Evolutionary conservation across 192 early-diverging fungal species (phyloP).

Genomic region (Coemansia sp.): DNA sequence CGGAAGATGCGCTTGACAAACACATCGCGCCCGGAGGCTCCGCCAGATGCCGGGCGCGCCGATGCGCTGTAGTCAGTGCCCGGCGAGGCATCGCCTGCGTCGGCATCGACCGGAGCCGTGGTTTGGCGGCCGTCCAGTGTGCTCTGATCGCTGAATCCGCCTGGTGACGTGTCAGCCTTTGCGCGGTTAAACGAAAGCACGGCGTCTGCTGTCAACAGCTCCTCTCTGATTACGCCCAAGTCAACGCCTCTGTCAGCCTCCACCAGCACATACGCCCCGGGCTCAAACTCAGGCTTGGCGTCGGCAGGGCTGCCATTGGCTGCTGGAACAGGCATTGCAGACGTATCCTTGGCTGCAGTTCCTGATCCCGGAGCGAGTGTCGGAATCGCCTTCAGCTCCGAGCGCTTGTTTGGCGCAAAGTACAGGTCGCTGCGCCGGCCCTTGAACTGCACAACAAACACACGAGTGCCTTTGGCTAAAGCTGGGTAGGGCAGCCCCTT

Average conservation of each 20-base stretch:
- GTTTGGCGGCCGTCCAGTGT: neutral
- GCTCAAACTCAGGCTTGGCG: constrained; percentile 9
- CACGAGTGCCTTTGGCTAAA: constrained; percentile 35
- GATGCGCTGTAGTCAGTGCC: neutral
- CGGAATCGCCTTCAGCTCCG: constrained; percentile 28
- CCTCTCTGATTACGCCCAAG: constrained; percentile 42
- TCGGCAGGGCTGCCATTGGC: neutral
- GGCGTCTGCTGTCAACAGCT: constrained; percentile 24
- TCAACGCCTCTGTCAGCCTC: constrained; percentile 55
- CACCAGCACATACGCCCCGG: constrained; percentile 38
- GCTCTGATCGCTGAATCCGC: neutral
- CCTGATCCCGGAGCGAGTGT: constrained; percentile 17
- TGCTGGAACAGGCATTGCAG: constrained; percentile 4
- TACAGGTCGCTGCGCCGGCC: constrained; percentile 42
- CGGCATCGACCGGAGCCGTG: neutral
- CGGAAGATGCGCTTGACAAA: constrained; percentile 90
- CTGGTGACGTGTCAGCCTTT: neutral
- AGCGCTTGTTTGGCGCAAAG: constrained; percentile 32
- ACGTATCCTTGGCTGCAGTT: constrained; percentile 8
- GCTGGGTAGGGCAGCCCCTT: constrained; percentile 40
- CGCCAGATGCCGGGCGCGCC: neutral
- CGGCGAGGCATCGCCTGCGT: neutral
- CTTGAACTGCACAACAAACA: constrained; percentile 56
- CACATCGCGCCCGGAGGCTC: constrained; percentile 63
- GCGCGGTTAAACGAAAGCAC: constrained; percentile 23